These are phyloP conservation scores for Cladochytrium replicatum DNA, from an alignment of 192 early-diverging fungal genomes.

Conservation along the genomic window DNA sequence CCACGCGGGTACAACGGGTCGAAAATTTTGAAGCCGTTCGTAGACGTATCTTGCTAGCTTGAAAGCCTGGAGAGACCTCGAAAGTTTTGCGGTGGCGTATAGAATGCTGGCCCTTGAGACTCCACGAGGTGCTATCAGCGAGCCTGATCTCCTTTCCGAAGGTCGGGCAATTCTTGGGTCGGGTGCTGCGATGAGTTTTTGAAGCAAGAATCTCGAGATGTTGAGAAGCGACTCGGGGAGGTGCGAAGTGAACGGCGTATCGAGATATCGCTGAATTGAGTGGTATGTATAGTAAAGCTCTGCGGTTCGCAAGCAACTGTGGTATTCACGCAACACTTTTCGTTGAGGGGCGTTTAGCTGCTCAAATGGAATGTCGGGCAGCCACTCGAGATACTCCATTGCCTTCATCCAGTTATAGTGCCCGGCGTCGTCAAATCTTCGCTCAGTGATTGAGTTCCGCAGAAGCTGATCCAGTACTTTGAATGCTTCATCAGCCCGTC, in stretches of 20 bases:
- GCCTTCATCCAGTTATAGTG: slow-evolving; percentile 39
- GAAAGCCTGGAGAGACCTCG: slow-evolving; percentile 27
- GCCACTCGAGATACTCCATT: slow-evolving; percentile 27
- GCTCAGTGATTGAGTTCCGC: slow-evolving; percentile 38
- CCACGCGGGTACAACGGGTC: slow-evolving; percentile 32
- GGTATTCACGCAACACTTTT: slow-evolving; percentile 15
- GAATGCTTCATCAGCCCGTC: slow-evolving; percentile 39
- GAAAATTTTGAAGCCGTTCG: slow-evolving; percentile 33
- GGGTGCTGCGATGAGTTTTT: slow-evolving; percentile 20
- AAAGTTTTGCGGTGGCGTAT: slow-evolving; percentile 42
- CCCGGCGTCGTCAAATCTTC: slow-evolving; percentile 39
- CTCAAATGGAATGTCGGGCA: slow-evolving; percentile 14
- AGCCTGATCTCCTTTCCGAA: background rate
- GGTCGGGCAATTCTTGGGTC: background rate
- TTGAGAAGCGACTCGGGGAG: slow-evolving; percentile 36
- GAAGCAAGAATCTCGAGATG: slow-evolving; percentile 39
- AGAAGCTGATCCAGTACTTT: slow-evolving; percentile 35
- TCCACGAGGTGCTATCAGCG: slow-evolving; percentile 23
- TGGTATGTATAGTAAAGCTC: slow-evolving; percentile 48
- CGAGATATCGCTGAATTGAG: slow-evolving; percentile 36
- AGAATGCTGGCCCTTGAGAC: slow-evolving; percentile 35
- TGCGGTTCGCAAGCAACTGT: slow-evolving; percentile 19
- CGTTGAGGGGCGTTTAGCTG: slow-evolving; percentile 20
- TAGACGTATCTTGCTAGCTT: slow-evolving; percentile 34
- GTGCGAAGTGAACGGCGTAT: slow-evolving; percentile 48